Evolutionary conservation across 331 rosid genomes (phyloP), one percentile per base, ranked within the genome.

Genomic region (Quercus lobata): DNA sequence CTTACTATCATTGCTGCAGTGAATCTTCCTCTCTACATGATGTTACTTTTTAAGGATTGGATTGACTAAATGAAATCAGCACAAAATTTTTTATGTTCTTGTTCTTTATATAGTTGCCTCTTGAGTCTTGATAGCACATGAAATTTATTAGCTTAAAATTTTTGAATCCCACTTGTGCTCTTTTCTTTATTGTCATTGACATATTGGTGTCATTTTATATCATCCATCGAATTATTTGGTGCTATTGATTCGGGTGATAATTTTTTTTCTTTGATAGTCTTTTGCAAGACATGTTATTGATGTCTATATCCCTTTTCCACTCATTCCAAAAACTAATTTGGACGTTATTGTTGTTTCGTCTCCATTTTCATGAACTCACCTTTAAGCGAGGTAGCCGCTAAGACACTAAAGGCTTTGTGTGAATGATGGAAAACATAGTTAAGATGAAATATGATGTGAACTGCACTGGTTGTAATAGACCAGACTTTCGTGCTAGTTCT

Each of bases 31-130:
- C 82, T 93, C 84, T 91, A 93, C 86, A 86, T 93, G 86, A 87
- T 93, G 84, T 83, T 91, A 44, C 86, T 91, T 21, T 93, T 91
- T 89, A 90, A 93, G 90, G 97, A 93, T 83, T 93, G 98, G 95
- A 85, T 90, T 69, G 96, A 93, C 83, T 78, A 27, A 82, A 82
- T 89, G 60, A 86, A 46, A 8, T 34, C 25, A 68, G 72, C 72
- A 15, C 25, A 9, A 34, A 7, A 1, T 24, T 7, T 12, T 61
- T 60, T 2, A 24, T 21, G 29, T 22, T 29, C 11, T 60, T 60
- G 18, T 21, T 60, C 66, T 24, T 61, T 61, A 11, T 27, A 17
- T 27, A 14, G 19, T 61, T 61, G 27, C 35, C 69, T 4, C 18
- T 61, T 7, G 22, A 17, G 30, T 11, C 18, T 61, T 7, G 14